Conservation (phyloP, 257 asterid genomes). For the Paraleonurus japonicus region DNA sequence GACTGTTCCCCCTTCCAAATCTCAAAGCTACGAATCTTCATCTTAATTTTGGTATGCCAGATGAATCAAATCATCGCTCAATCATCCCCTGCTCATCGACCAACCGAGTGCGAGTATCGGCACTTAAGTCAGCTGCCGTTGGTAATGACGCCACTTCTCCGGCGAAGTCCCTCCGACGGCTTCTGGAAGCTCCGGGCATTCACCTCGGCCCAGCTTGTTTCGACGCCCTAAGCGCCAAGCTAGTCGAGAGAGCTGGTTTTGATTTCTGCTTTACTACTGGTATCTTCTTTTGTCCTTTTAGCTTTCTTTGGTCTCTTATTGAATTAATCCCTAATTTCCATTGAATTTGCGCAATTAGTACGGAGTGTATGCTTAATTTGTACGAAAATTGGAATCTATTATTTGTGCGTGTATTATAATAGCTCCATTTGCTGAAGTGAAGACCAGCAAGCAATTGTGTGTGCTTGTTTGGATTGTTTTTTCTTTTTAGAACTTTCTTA, state of each 20-base stretch:
- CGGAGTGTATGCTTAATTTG: conserved; percentile 9
- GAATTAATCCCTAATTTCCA: background rate
- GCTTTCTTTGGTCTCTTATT: background rate
- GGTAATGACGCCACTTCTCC: conserved; percentile 34
- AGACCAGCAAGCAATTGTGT: background rate
- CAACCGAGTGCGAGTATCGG: conserved; percentile 15
- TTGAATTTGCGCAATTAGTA: background rate
- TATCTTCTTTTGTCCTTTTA: conserved; percentile 12
- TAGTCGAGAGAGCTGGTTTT: conserved; percentile 84
- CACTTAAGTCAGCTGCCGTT: conserved; percentile 19
- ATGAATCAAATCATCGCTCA: conserved; percentile 17
- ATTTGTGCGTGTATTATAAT: background rate
- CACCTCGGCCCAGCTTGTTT: conserved; percentile 96
- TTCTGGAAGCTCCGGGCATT: conserved; percentile 65
- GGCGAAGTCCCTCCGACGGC: conserved; percentile 54
- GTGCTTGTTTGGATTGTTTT: background rate
- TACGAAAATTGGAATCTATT: background rate
- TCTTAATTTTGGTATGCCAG: background rate
- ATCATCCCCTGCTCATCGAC: conserved; percentile 26
- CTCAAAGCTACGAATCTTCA: background rate
- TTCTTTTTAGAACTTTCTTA: background rate
- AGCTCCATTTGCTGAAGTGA: background rate
- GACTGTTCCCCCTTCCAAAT: background rate
- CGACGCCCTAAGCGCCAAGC: conserved; percentile 90
- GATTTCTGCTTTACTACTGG: conserved; percentile 90